Evolutionary conservation across 148 eudicot species (phyloP).

Genomic region (Dianthus caryophyllus): DNA sequence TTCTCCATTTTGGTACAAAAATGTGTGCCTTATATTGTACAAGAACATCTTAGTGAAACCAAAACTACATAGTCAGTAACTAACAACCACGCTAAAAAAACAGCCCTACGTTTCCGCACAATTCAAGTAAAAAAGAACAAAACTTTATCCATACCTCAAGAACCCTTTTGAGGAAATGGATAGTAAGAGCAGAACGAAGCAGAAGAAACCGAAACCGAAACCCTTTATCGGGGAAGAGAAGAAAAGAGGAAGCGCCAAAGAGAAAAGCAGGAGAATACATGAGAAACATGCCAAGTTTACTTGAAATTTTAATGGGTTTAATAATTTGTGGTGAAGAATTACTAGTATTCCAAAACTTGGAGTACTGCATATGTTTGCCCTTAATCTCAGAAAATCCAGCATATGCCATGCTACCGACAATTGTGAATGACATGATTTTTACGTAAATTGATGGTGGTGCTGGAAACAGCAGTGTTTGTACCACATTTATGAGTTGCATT

Average conservation of each 20-base stretch:
- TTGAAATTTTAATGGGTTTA: conserved; percentile 12
- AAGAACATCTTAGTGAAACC: too few species aligned
- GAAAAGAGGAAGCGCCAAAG: conserved; percentile 30
- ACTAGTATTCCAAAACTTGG: conserved; percentile 32
- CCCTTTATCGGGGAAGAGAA: conserved; percentile 27
- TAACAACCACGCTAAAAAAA: too few species aligned
- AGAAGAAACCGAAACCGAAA: conserved; percentile 35
- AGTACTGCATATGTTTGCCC: conserved; percentile 38
- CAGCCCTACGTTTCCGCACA: too few species aligned
- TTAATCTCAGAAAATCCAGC: conserved; percentile 26
- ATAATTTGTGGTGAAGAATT: not conserved
- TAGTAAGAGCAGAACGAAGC: conserved; percentile 31
- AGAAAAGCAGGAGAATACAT: conserved; percentile 41
- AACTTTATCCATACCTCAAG: conserved; percentile 36
- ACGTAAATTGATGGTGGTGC: conserved; percentile 32
- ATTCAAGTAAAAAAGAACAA: too few species aligned
- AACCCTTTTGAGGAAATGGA: conserved; percentile 46
- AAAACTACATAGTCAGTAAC: too few species aligned
- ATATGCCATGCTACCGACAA: conserved; percentile 12
- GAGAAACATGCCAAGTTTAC: conserved; percentile 38
- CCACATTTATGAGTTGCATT: conserved; percentile 10
- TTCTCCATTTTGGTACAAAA: too few species aligned
- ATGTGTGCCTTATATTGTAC: too few species aligned
- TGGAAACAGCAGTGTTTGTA: conserved; percentile 27
- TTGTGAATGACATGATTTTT: conserved; percentile 16